A percentile compares a stretch with the other conserved stretches of the same genome.
Conservation (phyloP, 2,329 filamentous ascomycete genomes). For the Rugonectria rugulosa region DNA sequence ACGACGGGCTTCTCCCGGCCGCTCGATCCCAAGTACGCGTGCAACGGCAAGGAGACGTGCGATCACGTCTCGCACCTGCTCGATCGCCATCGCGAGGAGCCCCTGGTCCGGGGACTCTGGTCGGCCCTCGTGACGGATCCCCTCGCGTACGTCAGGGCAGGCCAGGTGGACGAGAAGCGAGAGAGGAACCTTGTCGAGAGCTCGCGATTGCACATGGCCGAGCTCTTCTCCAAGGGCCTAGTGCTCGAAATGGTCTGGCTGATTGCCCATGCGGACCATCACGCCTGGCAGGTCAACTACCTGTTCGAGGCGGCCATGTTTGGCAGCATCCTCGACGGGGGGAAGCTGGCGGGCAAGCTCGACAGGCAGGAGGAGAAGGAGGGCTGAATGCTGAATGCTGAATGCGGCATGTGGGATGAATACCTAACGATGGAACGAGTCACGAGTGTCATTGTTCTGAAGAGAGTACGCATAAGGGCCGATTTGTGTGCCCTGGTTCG, state of each 20-base stretch:
- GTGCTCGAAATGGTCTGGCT: conserved; percentile 36
- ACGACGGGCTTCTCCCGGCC: conserved; percentile 40
- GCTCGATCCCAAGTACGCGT: conserved; percentile 18
- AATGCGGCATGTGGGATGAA: too few relatives aligned
- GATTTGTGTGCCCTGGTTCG: too few relatives aligned
- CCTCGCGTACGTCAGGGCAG: conserved; percentile 24
- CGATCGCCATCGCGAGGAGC: conserved; percentile 8
- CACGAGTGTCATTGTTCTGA: too few relatives aligned
- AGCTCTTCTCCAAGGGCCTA: conserved; percentile 30
- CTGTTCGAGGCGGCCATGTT: conserved; percentile 45
- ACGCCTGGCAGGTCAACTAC: conserved; percentile 43
- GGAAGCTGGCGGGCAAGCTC: conserved; percentile 39
- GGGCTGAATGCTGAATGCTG: too few relatives aligned
- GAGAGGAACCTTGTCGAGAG: conserved; percentile 26
- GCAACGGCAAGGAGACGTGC: conserved; percentile 29
- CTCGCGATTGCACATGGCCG: conserved; percentile 30
- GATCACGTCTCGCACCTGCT: conserved; percentile 25
- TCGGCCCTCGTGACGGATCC: conserved; percentile 27
- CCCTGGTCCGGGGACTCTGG: conserved; percentile 30
- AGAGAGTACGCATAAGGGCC: too few relatives aligned
- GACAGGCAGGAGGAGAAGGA: conserved; percentile 37
- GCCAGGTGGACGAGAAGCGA: conserved; percentile 19
- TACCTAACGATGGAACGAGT: too few relatives aligned
- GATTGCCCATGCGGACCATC: conserved; percentile 34
- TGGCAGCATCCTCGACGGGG: conserved; percentile 42